phyloP scores from a whole-genome alignment of 2,329 filamentous ascomycete species.

The Clarireedia monteithiana region DNA sequence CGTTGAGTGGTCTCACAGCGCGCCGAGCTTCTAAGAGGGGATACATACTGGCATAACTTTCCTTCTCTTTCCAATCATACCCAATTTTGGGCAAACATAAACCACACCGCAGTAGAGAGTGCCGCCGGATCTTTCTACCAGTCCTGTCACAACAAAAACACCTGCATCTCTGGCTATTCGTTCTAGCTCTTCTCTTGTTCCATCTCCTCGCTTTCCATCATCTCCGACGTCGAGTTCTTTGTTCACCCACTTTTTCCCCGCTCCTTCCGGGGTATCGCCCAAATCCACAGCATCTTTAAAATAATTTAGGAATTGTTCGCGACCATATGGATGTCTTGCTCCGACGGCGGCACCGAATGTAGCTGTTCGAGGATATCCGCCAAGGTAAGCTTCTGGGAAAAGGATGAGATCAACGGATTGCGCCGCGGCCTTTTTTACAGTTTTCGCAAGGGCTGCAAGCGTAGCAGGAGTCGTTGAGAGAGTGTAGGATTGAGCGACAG shows the following conservation, averaged over 20 bases:
- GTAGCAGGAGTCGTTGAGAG: constrained; percentile 45
- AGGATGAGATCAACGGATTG: constrained; percentile 60
- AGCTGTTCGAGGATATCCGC: constrained; percentile 80
- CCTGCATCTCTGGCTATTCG: constrained; percentile 66
- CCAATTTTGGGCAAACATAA: constrained; percentile 69
- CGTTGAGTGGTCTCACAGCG: not conserved
- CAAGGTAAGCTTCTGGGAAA: constrained; percentile 87
- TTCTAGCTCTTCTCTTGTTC: constrained; percentile 75
- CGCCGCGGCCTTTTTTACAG: constrained; percentile 55
- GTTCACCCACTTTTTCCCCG: constrained; percentile 64
- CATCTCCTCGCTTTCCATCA: constrained; percentile 52
- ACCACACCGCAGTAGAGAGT: constrained; percentile 78
- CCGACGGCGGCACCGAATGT: constrained; percentile 71
- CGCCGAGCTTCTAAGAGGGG: not conserved
- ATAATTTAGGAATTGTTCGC: constrained; percentile 77
- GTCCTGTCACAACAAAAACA: constrained; percentile 72
- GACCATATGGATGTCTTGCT: constrained; percentile 55
- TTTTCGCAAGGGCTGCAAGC: constrained; percentile 54
- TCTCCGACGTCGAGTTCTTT: constrained; percentile 46
- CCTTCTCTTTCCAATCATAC: constrained; percentile 73
- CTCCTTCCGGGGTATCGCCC: constrained; percentile 67
- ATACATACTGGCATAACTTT: constrained; percentile 77
- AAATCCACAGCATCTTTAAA: constrained; percentile 75
- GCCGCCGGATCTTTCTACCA: constrained; percentile 73
- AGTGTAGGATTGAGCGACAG: constrained; percentile 45